Conservation (phyloP, 441 rosid genomes). For the Populus hybrid region DNA sequence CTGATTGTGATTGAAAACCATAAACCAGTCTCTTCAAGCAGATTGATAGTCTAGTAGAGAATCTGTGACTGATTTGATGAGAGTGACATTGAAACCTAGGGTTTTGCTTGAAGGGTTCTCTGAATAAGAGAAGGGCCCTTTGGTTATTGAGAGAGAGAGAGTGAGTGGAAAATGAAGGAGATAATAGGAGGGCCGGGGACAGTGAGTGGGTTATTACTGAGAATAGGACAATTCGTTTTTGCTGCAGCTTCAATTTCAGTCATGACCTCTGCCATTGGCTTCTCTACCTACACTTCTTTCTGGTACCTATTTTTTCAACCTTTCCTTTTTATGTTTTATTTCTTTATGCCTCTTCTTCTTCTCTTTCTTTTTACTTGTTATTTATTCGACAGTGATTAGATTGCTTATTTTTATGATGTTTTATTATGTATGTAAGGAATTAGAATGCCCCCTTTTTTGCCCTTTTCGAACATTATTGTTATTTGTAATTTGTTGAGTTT, state of each 20-base stretch:
- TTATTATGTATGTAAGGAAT: not conserved
- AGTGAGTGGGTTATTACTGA: constrained; percentile 58
- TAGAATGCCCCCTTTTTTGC: not conserved
- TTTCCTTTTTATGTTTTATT: not conserved
- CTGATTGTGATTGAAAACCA: not conserved
- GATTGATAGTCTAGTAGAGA: not conserved
- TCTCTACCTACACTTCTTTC: constrained; percentile 78
- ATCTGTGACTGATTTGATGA: not conserved
- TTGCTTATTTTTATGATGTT: not conserved
- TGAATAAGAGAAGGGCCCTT: constrained; percentile 6
- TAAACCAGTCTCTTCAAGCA: not conserved
- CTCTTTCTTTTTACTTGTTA: not conserved
- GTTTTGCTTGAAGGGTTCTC: constrained; percentile 21
- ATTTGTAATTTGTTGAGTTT: not conserved
- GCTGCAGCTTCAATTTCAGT: constrained; percentile 74
- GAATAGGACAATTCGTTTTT: constrained; percentile 72
- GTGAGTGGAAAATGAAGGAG: constrained; percentile 56
- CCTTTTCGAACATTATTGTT: not conserved
- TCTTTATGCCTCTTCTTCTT: not conserved
- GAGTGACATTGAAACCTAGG: constrained; percentile 29
- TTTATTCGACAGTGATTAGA: not conserved
- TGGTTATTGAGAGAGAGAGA: not conserved
- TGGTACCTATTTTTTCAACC: constrained; percentile 41
- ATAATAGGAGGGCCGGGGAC: constrained; percentile 84
- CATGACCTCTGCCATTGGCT: constrained; percentile 64